These are phyloP conservation scores for Podospora sp. DNA, from an alignment of 495 filamentous ascomycete species.

Conservation along the genomic window DNA sequence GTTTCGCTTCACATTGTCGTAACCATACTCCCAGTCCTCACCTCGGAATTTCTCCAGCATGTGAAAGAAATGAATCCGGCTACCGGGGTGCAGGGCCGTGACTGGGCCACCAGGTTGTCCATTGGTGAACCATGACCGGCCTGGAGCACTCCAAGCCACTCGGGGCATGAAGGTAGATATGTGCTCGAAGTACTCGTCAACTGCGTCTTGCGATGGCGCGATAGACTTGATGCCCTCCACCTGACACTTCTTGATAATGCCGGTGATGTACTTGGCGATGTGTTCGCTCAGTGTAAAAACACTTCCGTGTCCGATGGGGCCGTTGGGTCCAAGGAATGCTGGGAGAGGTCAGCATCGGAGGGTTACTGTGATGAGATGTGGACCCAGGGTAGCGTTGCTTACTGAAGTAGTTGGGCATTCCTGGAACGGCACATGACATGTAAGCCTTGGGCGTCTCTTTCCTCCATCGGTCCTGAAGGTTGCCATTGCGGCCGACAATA, in stretches of 20 bases:
- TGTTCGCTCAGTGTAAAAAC: constrained; percentile 52
- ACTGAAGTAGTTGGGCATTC: constrained; percentile 55
- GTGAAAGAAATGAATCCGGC: constrained; percentile 55
- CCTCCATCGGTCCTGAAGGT: constrained; percentile 47
- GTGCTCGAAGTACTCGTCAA: constrained; percentile 51
- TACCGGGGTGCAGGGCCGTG: constrained; percentile 52
- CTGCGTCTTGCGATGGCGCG: constrained; percentile 42
- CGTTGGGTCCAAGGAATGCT: constrained; percentile 54
- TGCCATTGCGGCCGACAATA: constrained; percentile 56
- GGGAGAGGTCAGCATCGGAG: constrained; percentile 2
- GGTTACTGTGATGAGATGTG: not conserved
- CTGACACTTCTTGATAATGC: constrained; percentile 49
- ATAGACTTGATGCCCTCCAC: constrained; percentile 47
- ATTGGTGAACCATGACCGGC: constrained; percentile 56
- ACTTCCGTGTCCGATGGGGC: constrained; percentile 52
- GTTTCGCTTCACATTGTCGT: constrained; percentile 39
- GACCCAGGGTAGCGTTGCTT: constrained; percentile 21
- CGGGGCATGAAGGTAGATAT: constrained; percentile 50
- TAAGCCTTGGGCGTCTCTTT: constrained; percentile 45
- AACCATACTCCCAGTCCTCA: constrained; percentile 55
- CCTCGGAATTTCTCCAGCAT: constrained; percentile 50
- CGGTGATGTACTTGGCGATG: constrained; percentile 49
- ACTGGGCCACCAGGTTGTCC: constrained; percentile 48
- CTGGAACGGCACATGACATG: constrained; percentile 48
- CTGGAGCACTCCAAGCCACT: constrained; percentile 47